Base-by-base conservation (phyloP, 805 yeast species). In the Brettanomyces custersianus region DNA sequence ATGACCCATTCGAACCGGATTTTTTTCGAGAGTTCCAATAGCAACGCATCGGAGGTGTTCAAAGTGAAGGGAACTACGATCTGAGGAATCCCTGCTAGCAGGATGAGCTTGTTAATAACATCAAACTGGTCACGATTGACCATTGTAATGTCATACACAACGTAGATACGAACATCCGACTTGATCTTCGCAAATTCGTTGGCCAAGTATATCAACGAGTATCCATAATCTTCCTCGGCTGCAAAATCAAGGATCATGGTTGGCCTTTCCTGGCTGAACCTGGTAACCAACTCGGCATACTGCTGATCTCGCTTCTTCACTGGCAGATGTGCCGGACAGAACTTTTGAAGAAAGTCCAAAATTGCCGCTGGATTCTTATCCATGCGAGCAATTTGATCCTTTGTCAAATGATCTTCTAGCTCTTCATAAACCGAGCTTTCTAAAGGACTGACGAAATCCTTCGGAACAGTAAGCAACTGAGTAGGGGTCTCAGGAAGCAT, bases 201-300 rank as follows among this genome's bases (percentile, higher is more conserved):
- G 1, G 53, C 47, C 3, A 52, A 31, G 10, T 37, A 40, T 3
- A 52, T 39, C 33, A 48, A 26, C 4, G 52, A 43, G 22, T 42
- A 52, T 4, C 48, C 55, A 11, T 31, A 45, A 29, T 52, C 57
- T 13, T 27, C 30, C 21, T 47, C 50, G 4, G 42, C 42, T 3
- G 48, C 49, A 15, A 43, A 13, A 9, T 36, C 15, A 16, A 49
- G 21, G 10, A 50, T 38, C 1, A 43, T 31, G 20, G 29, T 37
- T 2, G 57, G 53, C 4, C 20, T 24, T 4, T 23, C 22, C 10
- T 31, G 20, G 10, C 9, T 13, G 19, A 35, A 42, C 6, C 13
- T n/a, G 3, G 33, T 20, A n/a, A 35, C 30, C 5, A 43, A 18
- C 17, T 30, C 23, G 2, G 17, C 13, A 29, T 36, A 43, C 39